Base-by-base conservation (phyloP, 176 grass and related monocot genomes). In the Luzula sylvatica region DNA sequence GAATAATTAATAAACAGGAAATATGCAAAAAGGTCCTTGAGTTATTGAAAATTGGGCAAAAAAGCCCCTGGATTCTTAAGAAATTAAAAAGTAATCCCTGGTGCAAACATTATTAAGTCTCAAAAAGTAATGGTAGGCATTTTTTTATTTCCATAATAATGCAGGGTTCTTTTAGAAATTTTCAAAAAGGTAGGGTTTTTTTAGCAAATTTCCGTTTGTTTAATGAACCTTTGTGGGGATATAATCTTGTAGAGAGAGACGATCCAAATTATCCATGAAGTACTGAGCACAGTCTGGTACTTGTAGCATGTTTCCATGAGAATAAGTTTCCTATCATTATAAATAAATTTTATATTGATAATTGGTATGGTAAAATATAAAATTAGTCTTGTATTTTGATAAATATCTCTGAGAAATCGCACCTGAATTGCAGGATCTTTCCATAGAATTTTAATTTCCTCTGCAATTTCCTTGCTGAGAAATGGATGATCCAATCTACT, bases 401-500 rank as follows among this genome's bases (percentile, higher is more conserved):
- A 64, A 22, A 61, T 27, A 4, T 15, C 38, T 64, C 28, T 12
- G 15, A 77, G 53, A 39, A 46, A 21, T 26, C 47, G 23, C 41
- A 98, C 92, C 85, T 90, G 85, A 86, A 98, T 86, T 47, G 81
- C 85, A 74, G 78, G 53, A 75, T 98, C 85, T 75, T 87, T 68
- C 84, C 80, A 96, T 66, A 90, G 20, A 69, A 65, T 80, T 40
- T 39, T 77, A 16, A 98, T 53, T 65, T 77, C 78, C 9, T 80
- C 51, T 27, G 77, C 59, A 54, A 79, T 65, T 72, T 98, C 78
- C 48, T 90, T 83, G 58, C 49, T 83, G 32, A 98, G 65, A 8
- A 68, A 74, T 53, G 85, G 81, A 65, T 90, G 88, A 63, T 83
- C 75, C 60, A 87, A 74, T 56, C 47, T 78, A 60, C 60, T 73